Evolutionary conservation across 192 early-diverging fungal genomes (phyloP).

Genomic region (Linnemannia hyalina): DNA sequence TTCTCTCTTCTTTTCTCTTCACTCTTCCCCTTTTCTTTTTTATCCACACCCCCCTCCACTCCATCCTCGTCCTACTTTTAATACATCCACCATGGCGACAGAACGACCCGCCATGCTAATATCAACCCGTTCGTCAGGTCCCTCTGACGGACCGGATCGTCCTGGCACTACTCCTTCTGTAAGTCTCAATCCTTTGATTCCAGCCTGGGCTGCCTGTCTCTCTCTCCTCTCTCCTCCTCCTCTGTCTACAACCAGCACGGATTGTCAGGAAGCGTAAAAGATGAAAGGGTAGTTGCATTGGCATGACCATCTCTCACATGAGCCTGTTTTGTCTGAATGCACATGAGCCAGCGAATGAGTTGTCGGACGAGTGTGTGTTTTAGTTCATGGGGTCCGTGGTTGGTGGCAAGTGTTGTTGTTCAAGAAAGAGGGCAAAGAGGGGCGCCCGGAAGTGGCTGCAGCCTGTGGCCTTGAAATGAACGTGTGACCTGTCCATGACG

Average conservation of each 20-base stretch:
- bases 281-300: background rate
- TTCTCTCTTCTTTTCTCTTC: background rate
- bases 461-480: too few species aligned
- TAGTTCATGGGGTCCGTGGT: too few species aligned
- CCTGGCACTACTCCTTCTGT: background rate
- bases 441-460: too few species aligned
- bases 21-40: background rate
- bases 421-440: too few species aligned
- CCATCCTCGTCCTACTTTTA: background rate
- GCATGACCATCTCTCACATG: background rate
- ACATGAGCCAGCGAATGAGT: background rate
- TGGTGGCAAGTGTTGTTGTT: background rate
- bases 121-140: slow-evolving; percentile 1
- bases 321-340: background rate
- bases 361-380: too few species aligned
- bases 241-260: background rate
- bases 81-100: background rate
- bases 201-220: background rate
- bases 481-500: too few species aligned
- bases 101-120: slow-evolving; percentile 14
- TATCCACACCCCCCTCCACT: background rate
- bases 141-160: background rate
- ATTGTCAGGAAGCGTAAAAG: background rate
- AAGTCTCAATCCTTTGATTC: background rate
- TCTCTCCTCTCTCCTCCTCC: background rate